Evolutionary conservation across 2,329 filamentous ascomycete genomes (phyloP).

Genomic region (Neoascochyta sp.): DNA sequence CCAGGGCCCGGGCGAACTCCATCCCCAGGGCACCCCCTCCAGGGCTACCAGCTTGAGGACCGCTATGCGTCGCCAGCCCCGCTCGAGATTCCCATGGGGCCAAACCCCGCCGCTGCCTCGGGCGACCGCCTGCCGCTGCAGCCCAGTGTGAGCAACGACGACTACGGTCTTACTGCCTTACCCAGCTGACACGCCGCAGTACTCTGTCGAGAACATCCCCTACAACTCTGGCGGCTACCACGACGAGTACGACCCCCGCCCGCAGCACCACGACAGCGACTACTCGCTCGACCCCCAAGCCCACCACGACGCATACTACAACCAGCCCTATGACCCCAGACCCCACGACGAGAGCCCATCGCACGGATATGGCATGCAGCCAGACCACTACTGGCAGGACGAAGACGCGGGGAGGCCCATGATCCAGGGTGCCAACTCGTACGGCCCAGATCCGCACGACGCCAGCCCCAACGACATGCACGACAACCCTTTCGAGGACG

Average conservation of each 20-base stretch:
- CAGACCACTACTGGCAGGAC: constrained; percentile 59
- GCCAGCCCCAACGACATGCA: constrained; percentile 44
- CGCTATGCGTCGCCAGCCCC: constrained; percentile 58
- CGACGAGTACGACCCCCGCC: constrained; percentile 48
- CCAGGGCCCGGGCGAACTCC: constrained; percentile 53
- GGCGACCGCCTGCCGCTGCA: constrained; percentile 78
- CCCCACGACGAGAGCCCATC: constrained; percentile 58
- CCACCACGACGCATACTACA: constrained; percentile 85
- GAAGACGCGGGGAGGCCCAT: constrained; percentile 74
- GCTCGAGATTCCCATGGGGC: constrained; percentile 67
- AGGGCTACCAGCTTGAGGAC: constrained; percentile 80
- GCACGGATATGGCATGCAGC: constrained; percentile 46
- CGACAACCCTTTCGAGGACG: constrained; percentile 38
- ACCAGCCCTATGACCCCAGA: constrained; percentile 72
- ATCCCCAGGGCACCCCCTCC: constrained; percentile 70
- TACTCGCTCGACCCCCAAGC: constrained; percentile 77
- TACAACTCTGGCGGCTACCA: constrained; percentile 62
- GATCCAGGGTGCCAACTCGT: constrained; percentile 60
- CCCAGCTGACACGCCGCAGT: constrained; percentile 44
- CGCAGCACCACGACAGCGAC: constrained; percentile 54
- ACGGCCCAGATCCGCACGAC: constrained; percentile 57
- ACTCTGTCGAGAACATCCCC: constrained; percentile 68
- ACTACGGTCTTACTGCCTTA: background rate
- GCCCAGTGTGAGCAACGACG: constrained; percentile 78
- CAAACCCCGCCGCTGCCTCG: constrained; percentile 54